phyloP scores from a whole-genome alignment of 352 stramenopile species.

The Bremia lactucae region DNA sequence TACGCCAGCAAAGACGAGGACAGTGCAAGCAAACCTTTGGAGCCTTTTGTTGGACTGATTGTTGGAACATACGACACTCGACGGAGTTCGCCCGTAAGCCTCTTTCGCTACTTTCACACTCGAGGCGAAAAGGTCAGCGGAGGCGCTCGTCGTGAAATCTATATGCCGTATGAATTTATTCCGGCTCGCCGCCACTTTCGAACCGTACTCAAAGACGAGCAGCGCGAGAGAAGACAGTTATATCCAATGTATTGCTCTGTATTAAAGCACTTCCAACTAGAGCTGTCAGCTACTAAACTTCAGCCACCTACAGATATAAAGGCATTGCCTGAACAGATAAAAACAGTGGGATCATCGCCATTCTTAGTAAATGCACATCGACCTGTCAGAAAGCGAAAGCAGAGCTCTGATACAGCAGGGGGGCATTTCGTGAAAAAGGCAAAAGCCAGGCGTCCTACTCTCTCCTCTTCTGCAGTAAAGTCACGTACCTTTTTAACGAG shows the following conservation, averaged over 20 bases:
- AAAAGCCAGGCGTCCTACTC: slow-evolving; percentile 10
- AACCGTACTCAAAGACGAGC: slow-evolving; percentile 37
- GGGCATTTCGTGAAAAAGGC: slow-evolving; percentile 23
- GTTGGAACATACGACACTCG: slow-evolving; percentile 88
- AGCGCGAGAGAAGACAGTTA: slow-evolving; percentile 14
- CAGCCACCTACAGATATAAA: slow-evolving; percentile 4
- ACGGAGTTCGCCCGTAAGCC: slow-evolving; percentile 50
- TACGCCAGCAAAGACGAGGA: slow-evolving; percentile 8
- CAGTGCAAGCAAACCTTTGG: slow-evolving; percentile 19
- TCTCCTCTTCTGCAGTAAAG: slow-evolving; percentile 3
- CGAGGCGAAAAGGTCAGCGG: slow-evolving; percentile 58
- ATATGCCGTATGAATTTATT: slow-evolving; percentile 63
- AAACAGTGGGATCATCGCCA: slow-evolving; percentile 3
- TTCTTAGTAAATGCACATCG: slow-evolving; percentile 7
- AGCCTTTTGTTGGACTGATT: slow-evolving; percentile 92
- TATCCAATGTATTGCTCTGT: slow-evolving; percentile 38
- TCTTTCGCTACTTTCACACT: slow-evolving; percentile 83
- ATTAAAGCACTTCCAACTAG: slow-evolving; percentile 19
- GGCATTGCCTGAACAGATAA: background rate
- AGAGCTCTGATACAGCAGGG: slow-evolving; percentile 12
- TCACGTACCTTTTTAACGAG: slow-evolving; percentile 20
- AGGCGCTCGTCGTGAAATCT: slow-evolving; percentile 33
- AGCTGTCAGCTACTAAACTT: slow-evolving; percentile 1
- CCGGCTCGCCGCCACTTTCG: slow-evolving; percentile 39
- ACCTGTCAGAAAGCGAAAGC: slow-evolving; percentile 29